Evolutionary conservation across 208 protist genomes (phyloP), one percentile per base, ranked within the genome.

Genomic region (Leishmania arabica): DNA sequence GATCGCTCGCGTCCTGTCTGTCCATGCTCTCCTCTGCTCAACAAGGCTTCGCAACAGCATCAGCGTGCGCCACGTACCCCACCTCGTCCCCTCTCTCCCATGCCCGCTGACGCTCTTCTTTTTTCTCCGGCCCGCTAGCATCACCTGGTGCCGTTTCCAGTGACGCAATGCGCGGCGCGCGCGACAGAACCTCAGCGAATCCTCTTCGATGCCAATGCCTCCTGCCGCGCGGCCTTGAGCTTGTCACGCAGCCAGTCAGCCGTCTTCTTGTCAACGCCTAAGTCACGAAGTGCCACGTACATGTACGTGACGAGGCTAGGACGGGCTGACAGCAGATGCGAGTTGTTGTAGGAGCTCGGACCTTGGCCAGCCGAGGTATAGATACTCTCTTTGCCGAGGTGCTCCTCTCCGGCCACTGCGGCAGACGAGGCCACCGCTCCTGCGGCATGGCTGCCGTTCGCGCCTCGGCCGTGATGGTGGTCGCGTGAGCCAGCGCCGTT

Each of bases 221-320:
- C 62, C 71, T 84, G 77, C 34, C 83, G 69, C 68, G 84, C 82
- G 9, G 85, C 83, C 70, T 84, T 81, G 49, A 87, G 79, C 65
- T 87, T 85, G 47, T 88, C 86, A 11, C 78, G 73, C 40, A 97
- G 89, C n/a, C 77, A 92, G 53, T 92, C 85, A 42, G 90, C 75
- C 3, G 93, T 86, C 37, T 87, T 78, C 69, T 85, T 81, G 34
- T 89, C 89, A 47, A 95, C 81, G 58, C 88, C 82, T 74, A 96
- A 87, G 70, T 97, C 92, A 19, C 88, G 89, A 74, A 97, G 87
- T 24, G 88, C 88, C 31, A 93, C 84, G 81, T 91, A 88, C 87
- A 97, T 87, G 73, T 92, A 94, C 21, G 85, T 89, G 17, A 85
- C 77, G 64, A 95, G 90, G 17, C 87, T 89, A 3, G 81, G 85